A percentile compares a stretch with the other conserved stretches of the same genome.
Conservation (phyloP, 495 filamentous ascomycete genomes). For the Neurospora sp. region DNA sequence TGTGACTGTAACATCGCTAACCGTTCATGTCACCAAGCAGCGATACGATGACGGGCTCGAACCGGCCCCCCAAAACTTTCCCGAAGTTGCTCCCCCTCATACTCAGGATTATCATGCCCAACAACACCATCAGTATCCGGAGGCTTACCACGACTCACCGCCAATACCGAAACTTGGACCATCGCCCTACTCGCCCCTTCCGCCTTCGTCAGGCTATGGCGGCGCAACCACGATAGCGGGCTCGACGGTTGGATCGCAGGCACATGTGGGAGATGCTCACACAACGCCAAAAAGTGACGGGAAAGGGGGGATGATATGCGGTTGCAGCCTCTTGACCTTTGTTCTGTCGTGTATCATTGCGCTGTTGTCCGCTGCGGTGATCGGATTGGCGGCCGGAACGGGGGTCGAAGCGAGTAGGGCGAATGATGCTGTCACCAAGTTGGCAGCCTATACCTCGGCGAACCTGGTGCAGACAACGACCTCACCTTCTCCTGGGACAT, state of each 20-base stretch:
- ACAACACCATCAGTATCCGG: neutral
- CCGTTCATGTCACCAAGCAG: neutral
- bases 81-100: conserved; percentile 23
- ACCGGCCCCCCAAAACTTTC: conserved; percentile 25
- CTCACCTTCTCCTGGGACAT: neutral
- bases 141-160: neutral
- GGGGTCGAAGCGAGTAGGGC: conserved; percentile 31
- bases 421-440: conserved; percentile 22
- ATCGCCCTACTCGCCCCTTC: neutral
- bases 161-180: neutral
- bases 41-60: conserved; percentile 32
- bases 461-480: neutral
- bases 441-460: conserved; percentile 15
- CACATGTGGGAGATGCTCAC: neutral
- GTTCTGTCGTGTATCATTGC: conserved; percentile 31
- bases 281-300: neutral
- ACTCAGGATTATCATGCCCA: conserved; percentile 1
- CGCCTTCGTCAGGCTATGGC: conserved; percentile 2
- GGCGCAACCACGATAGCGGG: conserved; percentile 1
- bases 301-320: conserved; percentile 16
- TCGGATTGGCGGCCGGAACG: conserved; percentile 34
- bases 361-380: conserved; percentile 30
- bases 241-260: neutral
- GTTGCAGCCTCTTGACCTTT: conserved; percentile 29
- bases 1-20: neutral